Evolutionary conservation across 768 basidiomycete genomes (phyloP).

Genomic region (Serendipita sp.): DNA sequence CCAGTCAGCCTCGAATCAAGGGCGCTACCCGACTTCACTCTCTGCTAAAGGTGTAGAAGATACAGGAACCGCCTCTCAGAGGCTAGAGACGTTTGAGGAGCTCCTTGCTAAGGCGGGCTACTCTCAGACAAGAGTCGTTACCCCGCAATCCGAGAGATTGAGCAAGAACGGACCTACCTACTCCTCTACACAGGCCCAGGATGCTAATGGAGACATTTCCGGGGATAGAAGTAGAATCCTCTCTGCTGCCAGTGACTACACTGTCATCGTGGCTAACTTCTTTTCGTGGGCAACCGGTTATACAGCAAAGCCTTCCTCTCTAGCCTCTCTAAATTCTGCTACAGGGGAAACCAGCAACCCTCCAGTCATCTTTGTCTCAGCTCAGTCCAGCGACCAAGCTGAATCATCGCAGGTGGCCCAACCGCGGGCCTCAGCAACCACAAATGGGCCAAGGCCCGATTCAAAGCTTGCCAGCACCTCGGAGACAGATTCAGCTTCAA

Average conservation of each 20-base stretch:
- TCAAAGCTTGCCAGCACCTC: no score
- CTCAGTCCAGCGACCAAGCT: no score
- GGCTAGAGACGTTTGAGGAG: slow-evolving; percentile 1
- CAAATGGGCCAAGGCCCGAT: no score
- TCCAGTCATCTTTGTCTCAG: no score
- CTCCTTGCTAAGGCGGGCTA: background rate
- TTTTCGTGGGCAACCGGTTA: background rate
- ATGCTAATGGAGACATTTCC: background rate
- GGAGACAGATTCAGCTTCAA: no score
- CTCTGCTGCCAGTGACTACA: background rate
- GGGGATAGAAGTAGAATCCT: background rate
- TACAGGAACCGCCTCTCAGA: background rate
- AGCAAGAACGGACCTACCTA: background rate
- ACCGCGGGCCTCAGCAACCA: no score
- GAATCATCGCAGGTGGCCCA: no score
- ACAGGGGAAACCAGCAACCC: no score
- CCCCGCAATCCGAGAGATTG: background rate
- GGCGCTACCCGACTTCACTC: background rate
- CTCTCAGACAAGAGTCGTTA: background rate
- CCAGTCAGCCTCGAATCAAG: background rate
- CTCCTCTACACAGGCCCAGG: background rate
- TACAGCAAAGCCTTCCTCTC: background rate
- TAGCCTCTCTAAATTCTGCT: no score
- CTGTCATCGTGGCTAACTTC: background rate
- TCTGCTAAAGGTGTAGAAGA: background rate